A percentile compares a stretch with the other conserved stretches of the same genome.
These are phyloP conservation scores for Cytospora chrysosperma DNA, from an alignment of 2,329 filamentous ascomycete species.

Conservation along the genomic window DNA sequence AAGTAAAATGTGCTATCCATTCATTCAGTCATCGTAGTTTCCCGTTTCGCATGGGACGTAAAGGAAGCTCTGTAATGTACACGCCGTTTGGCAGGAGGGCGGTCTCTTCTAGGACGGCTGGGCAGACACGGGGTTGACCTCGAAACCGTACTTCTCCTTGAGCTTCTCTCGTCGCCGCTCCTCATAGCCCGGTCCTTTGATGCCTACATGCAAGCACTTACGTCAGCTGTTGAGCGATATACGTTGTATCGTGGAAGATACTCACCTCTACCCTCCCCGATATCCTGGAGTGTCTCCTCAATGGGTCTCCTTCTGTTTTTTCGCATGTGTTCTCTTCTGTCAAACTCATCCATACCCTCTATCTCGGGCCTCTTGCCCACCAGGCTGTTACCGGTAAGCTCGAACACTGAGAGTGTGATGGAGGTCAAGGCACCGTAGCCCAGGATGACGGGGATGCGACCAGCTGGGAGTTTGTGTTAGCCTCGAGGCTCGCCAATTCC, in stretches of 20 bases:
- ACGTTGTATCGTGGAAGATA: constrained; percentile 6
- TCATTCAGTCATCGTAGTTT: constrained; percentile 8
- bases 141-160: constrained; percentile 84
- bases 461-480: constrained; percentile 40
- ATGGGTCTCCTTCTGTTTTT: constrained; percentile 71
- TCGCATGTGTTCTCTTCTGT: constrained; percentile 71
- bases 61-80: constrained; percentile 24
- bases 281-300: constrained; percentile 75
- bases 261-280: constrained; percentile 86
- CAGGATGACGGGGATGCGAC: constrained; percentile 68
- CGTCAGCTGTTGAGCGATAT: constrained; percentile 21
- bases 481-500: constrained; percentile 7
- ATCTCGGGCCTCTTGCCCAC: constrained; percentile 54
- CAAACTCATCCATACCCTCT: constrained; percentile 70
- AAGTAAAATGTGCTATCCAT: not conserved
- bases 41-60: not conserved
- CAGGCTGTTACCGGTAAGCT: constrained; percentile 65
- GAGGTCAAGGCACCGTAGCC: constrained; percentile 63
- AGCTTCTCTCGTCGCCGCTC: constrained; percentile 79
- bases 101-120: constrained; percentile 35
- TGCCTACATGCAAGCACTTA: constrained; percentile 55
- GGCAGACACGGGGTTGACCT: constrained; percentile 67
- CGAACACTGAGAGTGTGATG: constrained; percentile 60
- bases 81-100: constrained; percentile 4
- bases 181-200: constrained; percentile 77